Evolutionary conservation across 2,329 filamentous ascomycete species (phyloP), one percentile per base, ranked within the genome.

Genomic region (Lachnellula arida): DNA sequence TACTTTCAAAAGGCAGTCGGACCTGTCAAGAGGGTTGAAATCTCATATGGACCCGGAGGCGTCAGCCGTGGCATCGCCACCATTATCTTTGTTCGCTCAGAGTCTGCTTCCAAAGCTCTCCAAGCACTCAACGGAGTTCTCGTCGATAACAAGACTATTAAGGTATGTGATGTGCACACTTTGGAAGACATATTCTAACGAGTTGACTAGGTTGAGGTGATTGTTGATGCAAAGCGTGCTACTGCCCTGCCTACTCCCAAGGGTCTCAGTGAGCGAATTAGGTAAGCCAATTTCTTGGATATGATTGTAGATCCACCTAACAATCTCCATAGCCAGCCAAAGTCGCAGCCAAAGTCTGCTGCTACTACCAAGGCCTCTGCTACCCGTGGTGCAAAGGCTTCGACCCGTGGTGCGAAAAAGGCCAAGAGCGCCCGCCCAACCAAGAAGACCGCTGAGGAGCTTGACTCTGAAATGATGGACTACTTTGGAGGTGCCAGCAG

Each of bases 401-500:
- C 64, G 63, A 70, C 71, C 65, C 58, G 61, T 50, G 60, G 63
- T 32, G 44, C 39, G 57, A 59, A 46, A 57, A 63, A 62, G 35
- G 73, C 70, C 43, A 85, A 85, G 64, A 87, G 77, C 68, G 77
- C 80, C 62, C 83, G 87, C 67, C 80, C 87, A 64, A 76, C 85
- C 68, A 79, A 95, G 77, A 97, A 97, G 88, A 96, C 91, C 0
- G 85, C 88, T 1, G 93, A 96, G 71, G 92, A 99, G 76, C 85
- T 99, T 25, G 94, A 99, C 72, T 91, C 90, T 4, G 94, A 99
- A 73, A 99, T 99, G 94, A 86, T 85, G 19, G 94, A 97, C 73
- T 99, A 99, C 77, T 97, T 95, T 71, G 70, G 75, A 62, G 75
- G 74, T 51, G 77, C 77, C 63, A 75, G 76, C 59, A 74, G 77